Base-by-base conservation (phyloP, 129 eudicot genomes). In the Chrysanthemum makinoi region DNA sequence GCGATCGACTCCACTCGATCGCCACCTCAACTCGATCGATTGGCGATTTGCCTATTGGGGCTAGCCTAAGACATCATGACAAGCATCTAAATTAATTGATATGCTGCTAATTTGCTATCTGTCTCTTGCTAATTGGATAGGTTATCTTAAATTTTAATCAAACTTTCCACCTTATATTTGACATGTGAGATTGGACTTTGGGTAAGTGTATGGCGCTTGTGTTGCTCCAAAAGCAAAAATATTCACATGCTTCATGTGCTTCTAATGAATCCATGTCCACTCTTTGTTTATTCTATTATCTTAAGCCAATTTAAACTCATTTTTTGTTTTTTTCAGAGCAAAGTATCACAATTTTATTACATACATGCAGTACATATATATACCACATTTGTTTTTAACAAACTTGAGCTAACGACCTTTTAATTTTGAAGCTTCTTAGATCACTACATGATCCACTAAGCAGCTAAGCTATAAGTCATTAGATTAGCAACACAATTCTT, bases 71-170 rank as follows among this genome's bases (percentile, higher is more conserved):
- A 44, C 46, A 44, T 17, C 10, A 26, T 35, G 44, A 2, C 35
- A 49, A 49, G 2, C 12, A 47, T 10, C 10, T 52, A 11, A 55
- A 4, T 3, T 46, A 55, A 4, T 8, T 46, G 54, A 46, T 39
- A 72, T 3, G n/a, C 14, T 59, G 6, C 46, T 59, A 10, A 16
- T 11, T n/a, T 10, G 68, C 44, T 48, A 33, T 47, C 39, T 73
- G 77, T 20, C 61, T 16, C 1, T 30, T 48, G 13, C 22, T 62
- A 12, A 61, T 62, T 62, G 52, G 52, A 48, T 14, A 30, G 63
- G 33, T 33, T 13, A 62, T 62, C 60, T 11, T 72, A 60, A 48
- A 47, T 4, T 72, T 16, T 72, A 46, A 72, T 60, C 68, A 59
- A 72, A 46, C 49, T n/a, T 47, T 58, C 33, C 47, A 72, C 61